Base-by-base conservation (phyloP, 495 filamentous ascomycete species). In the Zalerion maritima region DNA sequence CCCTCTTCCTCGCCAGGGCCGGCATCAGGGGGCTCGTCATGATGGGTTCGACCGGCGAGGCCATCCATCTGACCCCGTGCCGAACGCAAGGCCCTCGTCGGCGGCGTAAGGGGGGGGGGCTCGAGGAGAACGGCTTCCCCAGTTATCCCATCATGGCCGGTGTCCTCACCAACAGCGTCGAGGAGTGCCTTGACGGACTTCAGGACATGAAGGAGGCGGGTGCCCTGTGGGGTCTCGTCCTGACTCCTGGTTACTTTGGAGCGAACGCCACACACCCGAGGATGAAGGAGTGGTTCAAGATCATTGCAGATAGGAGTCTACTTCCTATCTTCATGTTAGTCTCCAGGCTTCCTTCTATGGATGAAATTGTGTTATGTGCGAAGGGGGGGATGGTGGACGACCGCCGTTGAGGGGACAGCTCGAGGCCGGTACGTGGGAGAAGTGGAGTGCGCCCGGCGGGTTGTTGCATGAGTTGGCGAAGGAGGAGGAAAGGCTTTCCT, bases 1-100 rank as follows among this genome's bases (percentile, higher is more conserved):
- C 45, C 11, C 26, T 60, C 5, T 51, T 55, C 32, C 56, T 65
- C 18, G 60, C 58, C 5, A 41, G 43, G 16, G 45, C 42, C 38
- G 56, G 57, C 25, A 49, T 64, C 36, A 41, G 46, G 18, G 60
- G 59, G 3, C 48, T 64, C 8, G 59, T 64, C 10, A 42, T 63
- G 8, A 45, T 63, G 22, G 60, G 60, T 19, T 56, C 48, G 21
- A 64, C 54, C 0, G 60, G 57, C 30, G 60, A 63, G 41, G 59
- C 59, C 2, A 50, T 64, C 21, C 57, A 60, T 32, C 41, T 62
- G 21, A 51, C 52, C 9, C 36, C 29, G 4, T 18, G 42, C 33
- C n/a, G 58, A 63, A 38, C 50, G 57, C 5, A 46, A 34, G 19
- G 40, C 49, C 21, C 35, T 65, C n/a, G 32, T 59, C 9, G 32